These are phyloP conservation scores for Coemansia sp. DNA, from an alignment of 192 early-diverging fungal genomes.

Conservation along the genomic window DNA sequence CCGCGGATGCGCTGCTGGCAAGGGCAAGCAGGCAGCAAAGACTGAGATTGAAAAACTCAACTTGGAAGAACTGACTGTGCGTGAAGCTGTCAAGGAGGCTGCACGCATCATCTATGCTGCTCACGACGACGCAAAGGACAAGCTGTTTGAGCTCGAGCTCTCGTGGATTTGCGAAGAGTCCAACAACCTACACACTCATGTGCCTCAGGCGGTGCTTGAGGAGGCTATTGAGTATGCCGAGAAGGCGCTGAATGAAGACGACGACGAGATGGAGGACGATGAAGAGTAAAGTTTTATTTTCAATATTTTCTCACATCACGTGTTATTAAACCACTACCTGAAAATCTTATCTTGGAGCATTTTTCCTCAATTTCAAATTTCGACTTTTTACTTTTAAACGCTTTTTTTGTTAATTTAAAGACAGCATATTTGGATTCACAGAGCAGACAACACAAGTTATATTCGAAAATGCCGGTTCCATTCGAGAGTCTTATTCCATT, in stretches of 20 bases:
- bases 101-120: conserved; percentile 93
- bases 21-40: conserved; percentile 95
- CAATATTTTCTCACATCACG: neutral
- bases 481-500: conserved; percentile 78
- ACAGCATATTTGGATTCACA: neutral
- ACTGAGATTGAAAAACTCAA: conserved; percentile 99
- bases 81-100: conserved; percentile 90
- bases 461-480: conserved; percentile 67
- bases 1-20: conserved; percentile 91
- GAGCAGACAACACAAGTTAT: neutral
- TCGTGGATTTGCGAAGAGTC: conserved; percentile 93
- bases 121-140: conserved; percentile 97
- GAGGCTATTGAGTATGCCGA: conserved; percentile 68
- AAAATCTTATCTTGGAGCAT: neutral
- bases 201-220: conserved; percentile 81
- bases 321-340: neutral
- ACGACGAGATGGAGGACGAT: conserved; percentile 47
- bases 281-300: conserved; percentile 18
- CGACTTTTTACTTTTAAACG: neutral
- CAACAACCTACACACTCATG: conserved; percentile 73
- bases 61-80: conserved; percentile 67
- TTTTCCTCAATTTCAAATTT: neutral
- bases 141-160: conserved; percentile 97
- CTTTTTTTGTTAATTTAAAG: neutral
- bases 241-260: conserved; percentile 44